phyloP scores from a whole-genome alignment of 2,329 filamentous ascomycete genomes.

The Penicillium sp. region DNA sequence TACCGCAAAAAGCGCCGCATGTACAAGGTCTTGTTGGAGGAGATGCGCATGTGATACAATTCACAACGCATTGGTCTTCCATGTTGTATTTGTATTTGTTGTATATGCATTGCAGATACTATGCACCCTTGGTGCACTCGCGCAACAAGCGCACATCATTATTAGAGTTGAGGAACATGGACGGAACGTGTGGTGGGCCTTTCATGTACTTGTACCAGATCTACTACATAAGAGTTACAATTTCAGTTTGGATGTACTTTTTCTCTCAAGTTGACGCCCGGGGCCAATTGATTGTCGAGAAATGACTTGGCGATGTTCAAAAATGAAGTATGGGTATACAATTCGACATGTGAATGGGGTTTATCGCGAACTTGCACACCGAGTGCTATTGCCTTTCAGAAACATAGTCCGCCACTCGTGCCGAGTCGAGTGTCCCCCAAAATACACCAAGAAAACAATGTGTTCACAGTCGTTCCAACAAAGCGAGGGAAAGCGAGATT shows the following conservation, averaged over 20 bases:
- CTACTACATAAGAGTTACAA: neutral
- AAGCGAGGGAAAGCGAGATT: slow-evolving; percentile 5
- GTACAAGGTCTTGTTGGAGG: slow-evolving; percentile 80
- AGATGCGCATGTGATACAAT: slow-evolving; percentile 50
- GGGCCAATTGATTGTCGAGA: neutral
- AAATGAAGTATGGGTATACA: slow-evolving; percentile 25
- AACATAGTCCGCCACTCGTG: neutral
- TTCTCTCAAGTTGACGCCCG: neutral
- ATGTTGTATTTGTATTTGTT: slow-evolving; percentile 11
- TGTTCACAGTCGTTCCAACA: neutral
- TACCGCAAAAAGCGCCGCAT: slow-evolving; percentile 76
- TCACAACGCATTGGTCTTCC: neutral
- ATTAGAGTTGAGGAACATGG: neutral
- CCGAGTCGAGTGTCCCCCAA: too few relatives aligned
- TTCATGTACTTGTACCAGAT: neutral
- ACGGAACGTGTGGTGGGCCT: neutral
- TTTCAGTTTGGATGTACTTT: neutral
- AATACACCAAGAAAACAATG: neutral
- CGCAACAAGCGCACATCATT: slow-evolving; percentile 1
- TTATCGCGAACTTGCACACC: slow-evolving; percentile 3
- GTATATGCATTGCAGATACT: slow-evolving; percentile 6
- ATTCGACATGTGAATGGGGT: slow-evolving; percentile 15
- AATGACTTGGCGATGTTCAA: neutral
- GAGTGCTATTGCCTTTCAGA: slow-evolving; percentile 1
- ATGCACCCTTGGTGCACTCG: neutral